Percentiles rank a stretch among this genome's conserved stretches.
Conservation (phyloP, 2,329 filamentous ascomycete species). For the Moelleriella libera region DNA sequence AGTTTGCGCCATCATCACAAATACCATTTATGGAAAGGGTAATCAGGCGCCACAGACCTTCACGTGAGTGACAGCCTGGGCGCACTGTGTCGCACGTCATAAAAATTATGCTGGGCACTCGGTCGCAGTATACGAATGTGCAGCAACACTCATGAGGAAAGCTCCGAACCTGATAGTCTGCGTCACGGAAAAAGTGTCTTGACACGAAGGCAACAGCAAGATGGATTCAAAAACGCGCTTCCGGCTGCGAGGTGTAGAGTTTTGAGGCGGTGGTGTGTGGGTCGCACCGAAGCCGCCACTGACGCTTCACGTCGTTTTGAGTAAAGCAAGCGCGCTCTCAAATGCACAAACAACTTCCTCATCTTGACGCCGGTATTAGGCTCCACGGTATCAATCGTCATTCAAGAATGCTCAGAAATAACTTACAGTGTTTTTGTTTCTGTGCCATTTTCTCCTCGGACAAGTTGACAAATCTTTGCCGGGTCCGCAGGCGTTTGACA, state of each 20-base stretch:
- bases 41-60: no score
- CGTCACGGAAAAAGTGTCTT: not conserved
- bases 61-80: no score
- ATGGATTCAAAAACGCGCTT: no score
- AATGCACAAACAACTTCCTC: conserved; percentile 48
- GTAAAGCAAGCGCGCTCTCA: conserved; percentile 43
- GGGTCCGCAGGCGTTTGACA: conserved; percentile 67
- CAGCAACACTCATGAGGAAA: not conserved
- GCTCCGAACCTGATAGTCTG: not conserved
- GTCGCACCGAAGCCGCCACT: not conserved
- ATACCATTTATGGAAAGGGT: no score
- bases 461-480: conserved; percentile 60
- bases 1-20: not conserved
- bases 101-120: no score
- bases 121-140: not conserved
- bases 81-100: no score
- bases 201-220: no score
- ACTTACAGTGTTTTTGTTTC: conserved; percentile 69
- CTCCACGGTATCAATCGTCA: not conserved
- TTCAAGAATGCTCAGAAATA: not conserved
- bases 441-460: conserved; percentile 57
- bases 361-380: conserved; percentile 10
- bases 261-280: not conserved
- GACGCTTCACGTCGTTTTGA: conserved; percentile 20
- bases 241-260: no score